A percentile compares a stretch with the other conserved stretches of the same genome.
Conservation (phyloP, 768 basidiomycete genomes). For the Postia placenta region DNA sequence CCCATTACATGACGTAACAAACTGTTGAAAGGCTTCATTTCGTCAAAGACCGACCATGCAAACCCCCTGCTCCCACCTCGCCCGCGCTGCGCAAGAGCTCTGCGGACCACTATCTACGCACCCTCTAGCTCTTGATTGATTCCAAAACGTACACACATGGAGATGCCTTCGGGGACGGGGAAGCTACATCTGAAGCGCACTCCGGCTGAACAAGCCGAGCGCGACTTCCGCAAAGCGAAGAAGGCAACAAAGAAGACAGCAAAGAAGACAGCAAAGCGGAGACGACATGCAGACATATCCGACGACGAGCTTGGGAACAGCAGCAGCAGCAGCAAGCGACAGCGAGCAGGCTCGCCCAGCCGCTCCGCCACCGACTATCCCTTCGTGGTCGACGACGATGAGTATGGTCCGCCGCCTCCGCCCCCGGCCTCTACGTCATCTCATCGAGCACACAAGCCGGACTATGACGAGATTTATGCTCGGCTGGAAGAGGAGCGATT, state of each 20-base stretch:
- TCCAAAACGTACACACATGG: no score
- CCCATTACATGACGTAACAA: no score
- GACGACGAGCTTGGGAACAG: conserved; percentile 13
- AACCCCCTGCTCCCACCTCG: no score
- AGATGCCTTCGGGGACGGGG: conserved; percentile 6
- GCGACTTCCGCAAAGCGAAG: conserved; percentile 32
- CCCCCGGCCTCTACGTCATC: conserved; percentile 15
- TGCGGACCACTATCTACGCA: neutral
- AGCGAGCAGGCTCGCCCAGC: conserved; percentile 1
- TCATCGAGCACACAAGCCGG: conserved; percentile 26
- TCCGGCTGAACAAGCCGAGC: conserved; percentile 30
- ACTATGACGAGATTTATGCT: conserved; percentile 43
- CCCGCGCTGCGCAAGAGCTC: no score
- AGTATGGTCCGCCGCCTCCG: conserved; percentile 22
- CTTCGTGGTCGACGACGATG: conserved; percentile 13
- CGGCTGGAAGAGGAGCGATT: conserved; percentile 63
- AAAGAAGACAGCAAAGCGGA: conserved; percentile 20
- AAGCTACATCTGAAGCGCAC: conserved; percentile 35
- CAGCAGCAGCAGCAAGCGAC: conserved; percentile 10
- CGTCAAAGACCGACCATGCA: no score
- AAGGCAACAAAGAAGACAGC: conserved; percentile 46
- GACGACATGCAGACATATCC: conserved; percentile 19
- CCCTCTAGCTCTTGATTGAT: no score
- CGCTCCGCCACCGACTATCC: conserved; percentile 4
- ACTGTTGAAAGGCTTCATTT: no score